Percentiles rank a stretch among this genome's conserved stretches.
phyloP scores from a whole-genome alignment of 106 monocot species.

The Dendrobium huoshanense region DNA sequence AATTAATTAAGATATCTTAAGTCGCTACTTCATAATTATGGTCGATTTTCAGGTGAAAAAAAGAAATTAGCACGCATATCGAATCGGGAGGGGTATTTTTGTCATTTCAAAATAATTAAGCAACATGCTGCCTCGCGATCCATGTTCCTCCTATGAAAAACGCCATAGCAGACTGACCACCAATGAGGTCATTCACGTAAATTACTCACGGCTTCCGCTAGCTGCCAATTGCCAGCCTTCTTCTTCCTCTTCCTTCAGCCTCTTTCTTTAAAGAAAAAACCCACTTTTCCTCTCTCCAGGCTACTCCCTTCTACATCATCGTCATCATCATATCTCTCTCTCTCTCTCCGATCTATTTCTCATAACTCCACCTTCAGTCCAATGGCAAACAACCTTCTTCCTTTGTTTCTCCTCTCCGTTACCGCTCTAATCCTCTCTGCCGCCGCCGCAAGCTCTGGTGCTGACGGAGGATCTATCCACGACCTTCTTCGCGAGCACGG shows the following conservation, averaged over 20 bases:
- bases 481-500: slow-evolving; percentile 24
- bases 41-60: no score
- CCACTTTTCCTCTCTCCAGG: neutral
- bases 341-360: neutral
- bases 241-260: neutral
- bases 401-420: neutral
- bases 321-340: no score
- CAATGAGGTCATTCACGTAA: neutral
- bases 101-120: neutral
- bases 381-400: neutral
- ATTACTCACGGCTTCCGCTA: neutral
- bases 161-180: no score
- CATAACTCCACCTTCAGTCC: neutral
- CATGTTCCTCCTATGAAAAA: neutral
- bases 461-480: slow-evolving; percentile 12
- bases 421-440: slow-evolving; percentile 5
- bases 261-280: neutral
- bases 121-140: neutral
- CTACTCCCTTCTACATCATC: neutral
- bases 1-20: neutral
- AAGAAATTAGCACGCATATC: no score
- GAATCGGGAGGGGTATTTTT: neutral
- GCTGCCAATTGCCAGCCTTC: neutral
- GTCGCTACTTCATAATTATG: no score
- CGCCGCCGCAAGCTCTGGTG: neutral